phyloP scores from a whole-genome alignment of 192 early-diverging fungal genomes.

The Gaertneriomyces semiglobifer region DNA sequence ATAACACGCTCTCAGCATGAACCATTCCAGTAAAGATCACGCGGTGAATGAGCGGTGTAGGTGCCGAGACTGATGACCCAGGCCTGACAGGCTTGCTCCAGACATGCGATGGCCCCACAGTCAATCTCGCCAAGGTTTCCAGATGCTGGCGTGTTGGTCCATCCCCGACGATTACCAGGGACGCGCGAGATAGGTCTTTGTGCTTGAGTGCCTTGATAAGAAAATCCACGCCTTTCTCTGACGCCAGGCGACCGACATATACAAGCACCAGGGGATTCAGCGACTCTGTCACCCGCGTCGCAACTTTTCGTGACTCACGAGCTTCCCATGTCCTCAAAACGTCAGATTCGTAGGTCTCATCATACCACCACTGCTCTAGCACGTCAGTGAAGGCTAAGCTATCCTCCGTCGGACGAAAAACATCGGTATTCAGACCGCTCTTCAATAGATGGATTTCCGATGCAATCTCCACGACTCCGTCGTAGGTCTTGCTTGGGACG shows the following conservation, averaged over 20 bases:
- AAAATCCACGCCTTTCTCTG: slow-evolving; percentile 51
- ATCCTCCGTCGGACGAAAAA: slow-evolving; percentile 35
- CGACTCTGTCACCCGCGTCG: not conserved
- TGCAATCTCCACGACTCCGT: slow-evolving; percentile 40
- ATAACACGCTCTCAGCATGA: slow-evolving; percentile 31
- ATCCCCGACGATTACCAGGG: slow-evolving; percentile 50
- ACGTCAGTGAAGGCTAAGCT: not conserved
- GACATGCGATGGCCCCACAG: slow-evolving; percentile 35
- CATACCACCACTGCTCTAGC: not conserved
- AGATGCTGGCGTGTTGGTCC: slow-evolving; percentile 37
- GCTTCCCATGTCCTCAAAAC: not conserved
- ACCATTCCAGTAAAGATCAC: slow-evolving; percentile 54
- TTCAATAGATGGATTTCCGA: slow-evolving; percentile 47
- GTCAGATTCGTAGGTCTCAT: not conserved
- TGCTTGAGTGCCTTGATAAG: slow-evolving; percentile 37
- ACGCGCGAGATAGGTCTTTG: slow-evolving; percentile 31
- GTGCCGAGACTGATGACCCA: not conserved
- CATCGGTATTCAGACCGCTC: slow-evolving; percentile 45
- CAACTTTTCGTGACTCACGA: not conserved
- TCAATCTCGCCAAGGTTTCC: slow-evolving; percentile 31
- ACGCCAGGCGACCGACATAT: slow-evolving; percentile 51
- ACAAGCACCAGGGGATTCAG: slow-evolving; percentile 16
- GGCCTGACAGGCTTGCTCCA: slow-evolving; percentile 16
- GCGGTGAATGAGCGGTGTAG: slow-evolving; percentile 21
- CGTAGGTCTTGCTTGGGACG: slow-evolving; percentile 46